Percentiles rank a stretch among this genome's conserved stretches.
phyloP scores from a whole-genome alignment of 768 basidiomycete genomes.

The Macrolepiota dolichaula region DNA sequence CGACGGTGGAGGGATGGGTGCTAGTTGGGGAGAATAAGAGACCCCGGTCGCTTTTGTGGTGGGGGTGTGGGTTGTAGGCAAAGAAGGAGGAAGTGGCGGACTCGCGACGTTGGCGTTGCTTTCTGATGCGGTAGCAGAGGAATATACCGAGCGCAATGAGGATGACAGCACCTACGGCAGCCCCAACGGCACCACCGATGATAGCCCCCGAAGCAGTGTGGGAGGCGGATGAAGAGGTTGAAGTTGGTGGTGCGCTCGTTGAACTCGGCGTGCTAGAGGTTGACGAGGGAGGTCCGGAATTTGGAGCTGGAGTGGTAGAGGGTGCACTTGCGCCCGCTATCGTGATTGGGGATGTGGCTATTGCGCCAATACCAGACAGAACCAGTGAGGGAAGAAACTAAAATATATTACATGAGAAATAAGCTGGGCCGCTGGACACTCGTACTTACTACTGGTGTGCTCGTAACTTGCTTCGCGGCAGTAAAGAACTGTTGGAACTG shows the following conservation, averaged over 20 bases:
- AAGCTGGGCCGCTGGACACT: neutral
- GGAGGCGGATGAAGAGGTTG: slow-evolving; percentile 7
- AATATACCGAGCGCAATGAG: slow-evolving; percentile 3
- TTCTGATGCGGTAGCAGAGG: slow-evolving; percentile 13
- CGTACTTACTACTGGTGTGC: slow-evolving; percentile 21
- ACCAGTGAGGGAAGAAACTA: slow-evolving; percentile 23
- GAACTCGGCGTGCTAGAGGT: neutral
- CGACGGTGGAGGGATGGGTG: neutral
- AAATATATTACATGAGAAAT: neutral
- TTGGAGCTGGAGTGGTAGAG: slow-evolving; percentile 4
- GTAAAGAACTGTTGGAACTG: slow-evolving; percentile 18
- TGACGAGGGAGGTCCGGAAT: slow-evolving; percentile 4
- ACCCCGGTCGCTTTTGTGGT: neutral
- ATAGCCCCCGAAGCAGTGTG: slow-evolving; percentile 12
- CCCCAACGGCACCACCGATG: slow-evolving; percentile 20
- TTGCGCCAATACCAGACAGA: slow-evolving; percentile 30
- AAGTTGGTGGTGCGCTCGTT: slow-evolving; percentile 11
- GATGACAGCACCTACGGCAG: slow-evolving; percentile 11
- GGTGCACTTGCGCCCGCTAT: slow-evolving; percentile 10
- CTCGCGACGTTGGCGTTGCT: slow-evolving; percentile 4
- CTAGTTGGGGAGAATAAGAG: neutral
- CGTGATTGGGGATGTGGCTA: slow-evolving; percentile 22
- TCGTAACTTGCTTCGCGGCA: slow-evolving; percentile 26
- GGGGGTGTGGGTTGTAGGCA: slow-evolving; percentile 13
- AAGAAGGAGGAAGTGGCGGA: slow-evolving; percentile 14